A percentile compares a stretch with the other conserved stretches of the same genome.
These are phyloP conservation scores for Coelastrella sp. DNA, from an alignment of 139 green algal genomes.

Conservation along the genomic window DNA sequence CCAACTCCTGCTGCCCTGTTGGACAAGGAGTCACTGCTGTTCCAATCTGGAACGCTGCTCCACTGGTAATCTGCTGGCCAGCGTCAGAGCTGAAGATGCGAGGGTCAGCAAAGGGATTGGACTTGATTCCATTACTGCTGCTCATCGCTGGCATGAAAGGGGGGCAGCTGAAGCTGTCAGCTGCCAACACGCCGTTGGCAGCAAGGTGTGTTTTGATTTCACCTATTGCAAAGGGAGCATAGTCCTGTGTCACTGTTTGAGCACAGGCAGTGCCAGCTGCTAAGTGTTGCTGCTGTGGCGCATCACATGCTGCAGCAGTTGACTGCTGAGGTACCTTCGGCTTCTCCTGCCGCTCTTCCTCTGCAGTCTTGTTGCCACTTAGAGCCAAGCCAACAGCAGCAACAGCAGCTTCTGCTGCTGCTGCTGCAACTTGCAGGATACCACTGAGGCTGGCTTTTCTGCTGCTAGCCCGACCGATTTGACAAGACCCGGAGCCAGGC, in stretches of 20 bases:
- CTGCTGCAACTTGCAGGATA: constrained; percentile 16
- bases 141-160: constrained; percentile 4
- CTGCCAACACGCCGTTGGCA: background rate
- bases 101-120: constrained; percentile 11
- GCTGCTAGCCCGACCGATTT: background rate
- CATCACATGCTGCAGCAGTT: background rate
- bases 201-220: background rate
- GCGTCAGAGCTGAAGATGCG: background rate
- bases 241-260: no score
- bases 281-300: background rate
- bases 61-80: background rate
- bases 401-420: constrained; percentile 20
- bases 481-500: background rate
- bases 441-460: background rate
- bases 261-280: background rate
- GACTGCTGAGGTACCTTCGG: background rate
- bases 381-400: constrained; percentile 22
- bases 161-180: constrained; percentile 45
- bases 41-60: background rate
- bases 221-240: background rate
- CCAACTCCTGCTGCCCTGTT: background rate
- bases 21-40: background rate
- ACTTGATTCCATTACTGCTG: background rate
- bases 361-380: background rate
- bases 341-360: background rate